These are phyloP conservation scores for Aspergillus niger DNA, from an alignment of 2,329 filamentous ascomycete species.

Conservation along the genomic window DNA sequence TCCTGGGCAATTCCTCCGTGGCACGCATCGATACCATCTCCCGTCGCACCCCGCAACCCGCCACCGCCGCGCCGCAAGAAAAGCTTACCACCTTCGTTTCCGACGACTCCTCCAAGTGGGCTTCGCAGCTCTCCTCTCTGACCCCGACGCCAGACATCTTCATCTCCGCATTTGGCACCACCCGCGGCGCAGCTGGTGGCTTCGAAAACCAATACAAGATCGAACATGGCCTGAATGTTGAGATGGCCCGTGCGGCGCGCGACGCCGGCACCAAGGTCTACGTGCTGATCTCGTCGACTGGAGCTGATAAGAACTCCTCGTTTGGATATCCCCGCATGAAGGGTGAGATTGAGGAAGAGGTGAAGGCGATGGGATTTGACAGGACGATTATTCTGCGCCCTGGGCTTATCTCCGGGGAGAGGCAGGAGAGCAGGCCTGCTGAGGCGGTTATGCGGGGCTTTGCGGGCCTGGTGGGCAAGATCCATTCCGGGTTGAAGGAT, in stretches of 20 bases:
- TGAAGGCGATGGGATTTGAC: slow-evolving; percentile 73
- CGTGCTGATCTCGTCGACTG: slow-evolving; percentile 69
- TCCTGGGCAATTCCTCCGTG: slow-evolving; percentile 43
- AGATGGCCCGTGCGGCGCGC: slow-evolving; percentile 74
- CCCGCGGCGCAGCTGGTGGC: slow-evolving; percentile 71
- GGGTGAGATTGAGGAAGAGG: slow-evolving; percentile 77
- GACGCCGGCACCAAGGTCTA: slow-evolving; percentile 71
- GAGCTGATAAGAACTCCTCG: slow-evolving; percentile 54
- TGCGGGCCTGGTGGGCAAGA: slow-evolving; percentile 56
- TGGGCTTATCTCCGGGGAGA: slow-evolving; percentile 71
- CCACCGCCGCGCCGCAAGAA: slow-evolving; percentile 53
- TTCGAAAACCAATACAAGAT: slow-evolving; percentile 82
- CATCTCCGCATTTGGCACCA: slow-evolving; percentile 80
- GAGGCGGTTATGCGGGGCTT: slow-evolving; percentile 61
- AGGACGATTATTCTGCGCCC: slow-evolving; percentile 74
- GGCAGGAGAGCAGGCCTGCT: slow-evolving; percentile 61
- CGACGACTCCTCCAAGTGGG: slow-evolving; percentile 70
- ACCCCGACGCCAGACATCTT: slow-evolving; percentile 63
- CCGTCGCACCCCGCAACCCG: slow-evolving; percentile 43
- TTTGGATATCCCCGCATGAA: slow-evolving; percentile 73
- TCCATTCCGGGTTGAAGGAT: slow-evolving; percentile 62
- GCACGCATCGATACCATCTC: slow-evolving; percentile 49
- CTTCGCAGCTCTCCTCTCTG: slow-evolving; percentile 58
- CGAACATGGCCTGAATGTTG: slow-evolving; percentile 82
- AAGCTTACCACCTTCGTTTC: slow-evolving; percentile 70